Conservation (phyloP, 2,329 filamentous ascomycete genomes). For the Pyrenophora seminiperda region DNA sequence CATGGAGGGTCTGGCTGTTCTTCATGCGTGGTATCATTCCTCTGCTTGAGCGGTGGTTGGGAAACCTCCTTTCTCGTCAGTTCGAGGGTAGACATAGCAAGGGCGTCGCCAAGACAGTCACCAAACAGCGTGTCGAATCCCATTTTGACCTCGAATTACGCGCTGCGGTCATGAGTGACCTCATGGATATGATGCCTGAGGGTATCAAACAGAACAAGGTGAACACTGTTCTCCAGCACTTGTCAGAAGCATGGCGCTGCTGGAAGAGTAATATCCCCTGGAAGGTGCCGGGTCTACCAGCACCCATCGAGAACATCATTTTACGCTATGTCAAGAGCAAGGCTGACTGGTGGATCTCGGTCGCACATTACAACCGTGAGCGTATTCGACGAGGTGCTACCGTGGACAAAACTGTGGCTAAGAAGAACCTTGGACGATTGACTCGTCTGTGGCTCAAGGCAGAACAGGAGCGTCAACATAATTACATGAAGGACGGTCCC, state of each 20-base stretch:
- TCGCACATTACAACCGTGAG: conserved; percentile 98
- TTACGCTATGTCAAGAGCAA: conserved; percentile 98
- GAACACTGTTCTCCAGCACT: conserved; percentile 94
- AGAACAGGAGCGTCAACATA: conserved; percentile 97
- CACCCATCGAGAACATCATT: conserved; percentile 98
- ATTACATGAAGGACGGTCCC: conserved; percentile 98
- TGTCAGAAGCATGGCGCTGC: conserved; percentile 98
- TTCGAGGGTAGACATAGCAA: conserved; percentile 99
- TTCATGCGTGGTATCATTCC: conserved; percentile 99
- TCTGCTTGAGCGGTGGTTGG: conserved; percentile 93
- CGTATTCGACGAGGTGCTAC: conserved; percentile 95
- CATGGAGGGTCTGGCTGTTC: conserved; percentile 98
- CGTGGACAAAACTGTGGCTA: conserved; percentile 98
- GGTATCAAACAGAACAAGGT: conserved; percentile 99
- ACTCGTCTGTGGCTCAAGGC: conserved; percentile 97
- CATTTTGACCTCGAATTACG: conserved; percentile 97
- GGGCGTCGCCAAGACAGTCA: conserved; percentile 97
- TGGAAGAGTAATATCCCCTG: conserved; percentile 99
- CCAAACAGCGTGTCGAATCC: conserved; percentile 97
- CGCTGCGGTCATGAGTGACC: conserved; percentile 96
- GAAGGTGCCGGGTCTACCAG: conserved; percentile 96
- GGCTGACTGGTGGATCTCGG: conserved; percentile 99
- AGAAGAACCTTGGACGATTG: conserved; percentile 96
- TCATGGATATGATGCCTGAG: conserved; percentile 99
- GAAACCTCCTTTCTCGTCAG: conserved; percentile 93